Base-by-base conservation (phyloP, 2,329 filamentous ascomycete genomes). In the Pezicula rhizophila region DNA sequence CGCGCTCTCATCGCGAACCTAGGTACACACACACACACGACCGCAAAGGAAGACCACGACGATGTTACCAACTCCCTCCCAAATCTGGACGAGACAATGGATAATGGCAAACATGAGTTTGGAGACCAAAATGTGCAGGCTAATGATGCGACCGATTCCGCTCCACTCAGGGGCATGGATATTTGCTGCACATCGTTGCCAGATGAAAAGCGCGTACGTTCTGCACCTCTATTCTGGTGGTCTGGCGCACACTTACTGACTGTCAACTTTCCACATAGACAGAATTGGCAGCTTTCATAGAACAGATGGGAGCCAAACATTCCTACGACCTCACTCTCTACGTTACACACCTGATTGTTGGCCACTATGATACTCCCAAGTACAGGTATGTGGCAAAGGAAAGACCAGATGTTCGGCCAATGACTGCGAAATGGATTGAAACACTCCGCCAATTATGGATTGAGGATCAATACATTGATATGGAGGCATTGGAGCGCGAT, bases 341-440 rank as follows among this genome's bases (percentile, higher is more conserved):
- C 66, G 89, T 95, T 42, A 97, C 93, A 5, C 93, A 99, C 71
- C 82, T 99, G 42, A 79, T 99, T 54, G 89, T 96, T 53, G 93
- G 91, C 65, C 84, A 87, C 60, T 87, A 89, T 61, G 81, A 92
- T 64, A 97, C 92, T 1, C 82, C 87, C 44, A 99, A 99, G 68
- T 99, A 99, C 70, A 86, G 84, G 66, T 96, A 95, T 74, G 92
- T 97, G 61, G 93, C 92, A 47, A 88, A 85, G 63, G 87, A 92
- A 65, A 80, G 93, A 46, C 82, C 85, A 42, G 93, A 99, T 62
- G 84, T 99, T 61, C 83, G 82, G 64, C 84, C 90, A 44, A 84
- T 99, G 71, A 80, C 80, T 39, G 80, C 85, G n/a, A 78, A 80
- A 61, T 99, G 90, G 88, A 78, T 99, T 44, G 83, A 92, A 48